Evolutionary conservation across 169 alveolate species (phyloP).

Genomic region (Plasmodium vivax): DNA sequence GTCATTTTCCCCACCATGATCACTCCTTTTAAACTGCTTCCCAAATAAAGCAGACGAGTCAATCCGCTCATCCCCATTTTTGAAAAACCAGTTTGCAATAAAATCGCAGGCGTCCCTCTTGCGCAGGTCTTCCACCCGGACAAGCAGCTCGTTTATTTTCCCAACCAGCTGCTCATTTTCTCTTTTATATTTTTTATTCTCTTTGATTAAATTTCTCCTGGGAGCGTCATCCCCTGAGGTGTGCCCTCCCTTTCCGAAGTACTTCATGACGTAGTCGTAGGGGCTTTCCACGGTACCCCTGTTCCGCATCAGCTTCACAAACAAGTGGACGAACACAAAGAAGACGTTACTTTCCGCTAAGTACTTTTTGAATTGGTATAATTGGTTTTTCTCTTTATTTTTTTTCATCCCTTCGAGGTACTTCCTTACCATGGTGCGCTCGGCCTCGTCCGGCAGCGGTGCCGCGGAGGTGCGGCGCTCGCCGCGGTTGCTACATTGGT

Average conservation of each 20-base stretch:
- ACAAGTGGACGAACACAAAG: conserved; percentile 18
- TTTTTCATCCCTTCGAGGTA: conserved; percentile 8
- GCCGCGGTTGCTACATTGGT: background rate
- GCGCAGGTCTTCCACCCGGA: conserved; percentile 14
- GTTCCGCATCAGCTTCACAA: conserved; percentile 38
- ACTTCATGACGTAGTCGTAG: conserved; percentile 43
- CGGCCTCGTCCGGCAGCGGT: background rate
- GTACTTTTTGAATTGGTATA: conserved; percentile 35
- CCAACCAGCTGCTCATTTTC: conserved; percentile 25
- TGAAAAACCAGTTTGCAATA: conserved; percentile 36
- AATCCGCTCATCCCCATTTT: conserved; percentile 11
- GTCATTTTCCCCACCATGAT: background rate
- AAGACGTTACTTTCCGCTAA: conserved; percentile 36
- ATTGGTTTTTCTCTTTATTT: conserved; percentile 33
- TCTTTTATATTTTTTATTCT: conserved; percentile 39
- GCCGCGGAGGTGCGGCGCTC: background rate
- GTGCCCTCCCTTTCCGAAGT: background rate
- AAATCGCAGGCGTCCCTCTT: background rate
- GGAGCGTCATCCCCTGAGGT: background rate
- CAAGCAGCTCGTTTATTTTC: conserved; percentile 44
- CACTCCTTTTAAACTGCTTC: background rate
- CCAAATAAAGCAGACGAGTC: background rate
- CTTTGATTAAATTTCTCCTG: conserved; percentile 9
- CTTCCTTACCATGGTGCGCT: background rate
- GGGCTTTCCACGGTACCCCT: conserved; percentile 29